A percentile compares a stretch with the other conserved stretches of the same genome.
These are phyloP conservation scores for Physaria fendleri DNA, from an alignment of 345 rosid species.

Conservation along the genomic window DNA sequence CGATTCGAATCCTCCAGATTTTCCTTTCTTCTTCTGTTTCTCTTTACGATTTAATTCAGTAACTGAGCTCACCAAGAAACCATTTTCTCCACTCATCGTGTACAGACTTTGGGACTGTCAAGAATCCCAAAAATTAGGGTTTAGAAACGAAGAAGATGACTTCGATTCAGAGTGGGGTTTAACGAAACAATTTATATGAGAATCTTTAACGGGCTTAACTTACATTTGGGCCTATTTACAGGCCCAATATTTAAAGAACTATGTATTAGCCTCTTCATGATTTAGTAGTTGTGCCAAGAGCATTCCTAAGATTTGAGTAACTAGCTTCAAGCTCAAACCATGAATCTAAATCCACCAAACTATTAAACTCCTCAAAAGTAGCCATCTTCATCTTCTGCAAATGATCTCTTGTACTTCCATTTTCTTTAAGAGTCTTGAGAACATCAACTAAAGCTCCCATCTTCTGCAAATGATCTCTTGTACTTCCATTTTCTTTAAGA, in stretches of 20 bases:
- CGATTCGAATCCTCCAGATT: conserved; percentile 96
- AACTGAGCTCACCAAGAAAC: conserved; percentile 56
- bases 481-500: too few species aligned
- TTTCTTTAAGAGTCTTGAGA: too few species aligned
- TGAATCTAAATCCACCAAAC: too few species aligned
- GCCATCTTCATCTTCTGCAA: too few species aligned
- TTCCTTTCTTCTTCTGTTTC: conserved; percentile 72
- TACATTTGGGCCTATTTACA: background rate
- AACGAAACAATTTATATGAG: background rate
- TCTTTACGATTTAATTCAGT: conserved; percentile 68
- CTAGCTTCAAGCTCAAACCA: too few species aligned
- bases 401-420: too few species aligned
- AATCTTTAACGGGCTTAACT: background rate
- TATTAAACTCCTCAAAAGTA: too few species aligned
- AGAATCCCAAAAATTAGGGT: background rate
- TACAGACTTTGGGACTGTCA: conserved; percentile 7
- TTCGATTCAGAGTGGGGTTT: background rate
- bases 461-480: too few species aligned
- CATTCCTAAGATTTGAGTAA: conserved; percentile 26
- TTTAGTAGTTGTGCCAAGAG: conserved; percentile 26
- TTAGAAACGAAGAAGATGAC: background rate
- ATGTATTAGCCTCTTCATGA: background rate
- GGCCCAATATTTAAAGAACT: background rate
- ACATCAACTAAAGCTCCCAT: too few species aligned
- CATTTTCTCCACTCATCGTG: conserved; percentile 19